Evolutionary conservation across 306 rosid species (phyloP).

Genomic region (Luffa aegyptiaca): DNA sequence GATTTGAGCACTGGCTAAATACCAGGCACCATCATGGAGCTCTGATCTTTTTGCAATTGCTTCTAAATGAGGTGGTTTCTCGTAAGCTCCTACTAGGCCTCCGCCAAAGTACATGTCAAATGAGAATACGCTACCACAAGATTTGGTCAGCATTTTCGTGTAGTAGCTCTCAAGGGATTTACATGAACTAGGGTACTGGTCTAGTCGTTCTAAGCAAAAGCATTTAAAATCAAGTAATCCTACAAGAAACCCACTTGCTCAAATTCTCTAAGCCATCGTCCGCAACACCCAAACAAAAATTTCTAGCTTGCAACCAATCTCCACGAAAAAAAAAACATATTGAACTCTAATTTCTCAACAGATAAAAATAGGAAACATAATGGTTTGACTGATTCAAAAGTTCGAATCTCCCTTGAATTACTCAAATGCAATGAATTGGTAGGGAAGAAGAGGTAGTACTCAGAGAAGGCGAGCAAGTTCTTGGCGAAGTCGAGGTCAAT

Average conservation of each 20-base stretch:
- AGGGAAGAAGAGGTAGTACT: constrained; percentile 21
- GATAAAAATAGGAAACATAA: background rate
- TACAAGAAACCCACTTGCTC: background rate
- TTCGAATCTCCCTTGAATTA: background rate
- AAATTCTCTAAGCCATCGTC: background rate
- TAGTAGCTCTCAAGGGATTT: background rate
- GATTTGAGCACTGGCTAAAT: background rate
- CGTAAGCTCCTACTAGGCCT: background rate
- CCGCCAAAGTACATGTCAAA: background rate
- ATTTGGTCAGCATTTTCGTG: background rate
- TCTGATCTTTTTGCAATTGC: background rate
- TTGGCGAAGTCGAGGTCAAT: constrained; percentile 55
- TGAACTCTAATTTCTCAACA: background rate
- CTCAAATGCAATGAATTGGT: background rate
- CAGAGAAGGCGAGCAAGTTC: constrained; percentile 47
- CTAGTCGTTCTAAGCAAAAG: background rate
- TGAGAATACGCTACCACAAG: background rate
- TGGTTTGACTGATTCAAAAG: background rate
- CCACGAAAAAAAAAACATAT: background rate
- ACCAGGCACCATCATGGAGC: background rate
- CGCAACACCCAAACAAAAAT: background rate
- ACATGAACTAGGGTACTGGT: background rate
- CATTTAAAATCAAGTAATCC: background rate
- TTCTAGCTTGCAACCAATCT: background rate
- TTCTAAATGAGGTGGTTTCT: background rate